Base-by-base conservation (phyloP, 441 rosid genomes). In the Bruguiera hainesii region DNA sequence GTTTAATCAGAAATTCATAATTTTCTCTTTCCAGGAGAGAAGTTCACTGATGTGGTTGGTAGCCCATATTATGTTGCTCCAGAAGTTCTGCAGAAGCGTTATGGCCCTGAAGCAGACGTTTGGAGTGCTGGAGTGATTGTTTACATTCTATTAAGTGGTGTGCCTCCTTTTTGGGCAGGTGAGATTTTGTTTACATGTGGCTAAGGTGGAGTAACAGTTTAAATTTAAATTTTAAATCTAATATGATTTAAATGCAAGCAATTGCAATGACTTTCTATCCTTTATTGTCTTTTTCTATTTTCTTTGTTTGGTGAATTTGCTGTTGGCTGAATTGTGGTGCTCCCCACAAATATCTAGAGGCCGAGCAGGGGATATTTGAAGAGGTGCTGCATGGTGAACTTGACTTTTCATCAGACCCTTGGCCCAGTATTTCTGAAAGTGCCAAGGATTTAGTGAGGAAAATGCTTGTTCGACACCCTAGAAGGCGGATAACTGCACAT, bases 161-260 rank as follows among this genome's bases (percentile, higher is more conserved):
- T 93, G 66, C 98, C 98, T 77, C 98, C 98, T 19, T 94, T 94
- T 66, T 94, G 98, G 98, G 98, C 95, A 11, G 98, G 98, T 91
- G 69, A 80, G 48, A 42, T 48, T 53, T 15, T 53, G 10, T 23
- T 53, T 10, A 53, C 58, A 20, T 53, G 29, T 53, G 48, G 48
- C 18, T 42, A 42, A 42, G 48, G 48, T 42, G 18, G 18, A 42
- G 1, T 11, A 42, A 21, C 58, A 9, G 16, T 53, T 53, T 7
- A 53, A 8, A 53, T 53, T 53, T 53, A 20, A 13, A 21, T 26
- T 10, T 26, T 23, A 29, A 53, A 53, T 13, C 4, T 42, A 42
- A 11, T 42, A 13, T 53, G 58, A 53, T 10, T 66, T 67, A 51
- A 31, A 65, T 8, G 29, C 70, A 52, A 20, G 69, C 50, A 20